phyloP scores from a whole-genome alignment of 2,329 filamentous ascomycete genomes.

The Stagonosporopsis chrysanthemi region DNA sequence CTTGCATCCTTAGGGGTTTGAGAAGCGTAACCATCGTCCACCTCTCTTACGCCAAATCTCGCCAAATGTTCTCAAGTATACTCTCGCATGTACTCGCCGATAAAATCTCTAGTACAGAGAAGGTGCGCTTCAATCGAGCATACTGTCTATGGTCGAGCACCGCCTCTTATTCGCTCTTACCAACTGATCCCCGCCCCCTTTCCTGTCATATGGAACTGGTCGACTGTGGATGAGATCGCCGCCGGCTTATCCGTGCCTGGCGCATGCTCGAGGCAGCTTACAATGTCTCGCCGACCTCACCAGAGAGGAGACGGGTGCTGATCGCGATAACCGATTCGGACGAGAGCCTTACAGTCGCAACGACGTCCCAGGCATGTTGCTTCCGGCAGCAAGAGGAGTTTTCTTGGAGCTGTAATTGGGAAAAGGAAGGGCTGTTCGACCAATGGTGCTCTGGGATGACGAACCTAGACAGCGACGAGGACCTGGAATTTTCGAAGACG shows the following conservation, averaged over 20 bases:
- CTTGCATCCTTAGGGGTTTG: background rate
- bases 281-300: conserved; percentile 2
- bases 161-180: conserved; percentile 10
- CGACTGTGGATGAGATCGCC: background rate
- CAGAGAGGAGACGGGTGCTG: background rate
- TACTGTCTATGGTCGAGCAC: conserved; percentile 16
- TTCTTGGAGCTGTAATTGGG: too few species aligned
- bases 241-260: conserved; percentile 16
- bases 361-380: conserved; percentile 3
- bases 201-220: background rate
- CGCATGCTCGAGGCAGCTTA: conserved; percentile 16
- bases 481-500: too few species aligned
- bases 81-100: background rate
- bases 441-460: too few species aligned
- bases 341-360: conserved; percentile 5
- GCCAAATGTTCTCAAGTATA: background rate
- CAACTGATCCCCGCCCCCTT: conserved; percentile 8
- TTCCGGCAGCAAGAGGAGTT: conserved; percentile 11
- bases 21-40: background rate
- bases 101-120: background rate
- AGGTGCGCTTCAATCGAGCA: conserved; percentile 14
- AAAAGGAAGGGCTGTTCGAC: too few species aligned
- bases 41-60: background rate
- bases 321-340: background rate
- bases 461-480: too few species aligned